A percentile compares a stretch with the other conserved stretches of the same genome.
Conservation (phyloP, 1,139 yeast genomes). For the Candida sp. region DNA sequence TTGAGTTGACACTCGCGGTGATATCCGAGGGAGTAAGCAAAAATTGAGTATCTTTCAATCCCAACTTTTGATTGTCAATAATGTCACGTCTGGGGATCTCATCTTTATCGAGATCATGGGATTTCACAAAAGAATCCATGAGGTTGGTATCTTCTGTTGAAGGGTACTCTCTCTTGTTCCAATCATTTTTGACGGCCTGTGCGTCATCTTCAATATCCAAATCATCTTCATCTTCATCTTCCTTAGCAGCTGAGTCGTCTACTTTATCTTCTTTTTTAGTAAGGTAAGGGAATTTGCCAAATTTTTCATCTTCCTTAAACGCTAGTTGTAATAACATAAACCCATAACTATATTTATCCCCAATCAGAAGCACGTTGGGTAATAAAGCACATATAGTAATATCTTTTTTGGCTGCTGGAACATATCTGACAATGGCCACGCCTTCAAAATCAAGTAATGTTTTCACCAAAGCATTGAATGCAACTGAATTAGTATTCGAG, state of each 20-base stretch:
- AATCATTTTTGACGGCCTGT: background rate
- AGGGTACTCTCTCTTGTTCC: constrained; percentile 4
- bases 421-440: constrained; percentile 63
- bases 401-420: constrained; percentile 43
- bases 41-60: constrained; percentile 8
- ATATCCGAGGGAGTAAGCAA: constrained; percentile 3
- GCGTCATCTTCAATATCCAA: constrained; percentile 1
- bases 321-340: constrained; percentile 56
- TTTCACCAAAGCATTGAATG: constrained; percentile 53
- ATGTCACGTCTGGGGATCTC: background rate
- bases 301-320: constrained; percentile 72
- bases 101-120: constrained; percentile 19
- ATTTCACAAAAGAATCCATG: constrained; percentile 9
- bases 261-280: constrained; percentile 13
- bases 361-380: constrained; percentile 34
- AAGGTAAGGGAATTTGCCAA: constrained; percentile 59
- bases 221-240: constrained; percentile 4
- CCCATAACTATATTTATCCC: constrained; percentile 17
- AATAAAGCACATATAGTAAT: constrained; percentile 56
- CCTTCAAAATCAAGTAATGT: constrained; percentile 47
- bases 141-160: constrained; percentile 3
- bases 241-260: constrained; percentile 3
- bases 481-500: constrained; percentile 31
- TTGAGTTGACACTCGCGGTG: constrained; percentile 10
- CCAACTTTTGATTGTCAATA: constrained; percentile 12